Evolutionary conservation across 192 early-diverging fungal species (phyloP).

Genomic region (Ambispora gerdemannii): DNA sequence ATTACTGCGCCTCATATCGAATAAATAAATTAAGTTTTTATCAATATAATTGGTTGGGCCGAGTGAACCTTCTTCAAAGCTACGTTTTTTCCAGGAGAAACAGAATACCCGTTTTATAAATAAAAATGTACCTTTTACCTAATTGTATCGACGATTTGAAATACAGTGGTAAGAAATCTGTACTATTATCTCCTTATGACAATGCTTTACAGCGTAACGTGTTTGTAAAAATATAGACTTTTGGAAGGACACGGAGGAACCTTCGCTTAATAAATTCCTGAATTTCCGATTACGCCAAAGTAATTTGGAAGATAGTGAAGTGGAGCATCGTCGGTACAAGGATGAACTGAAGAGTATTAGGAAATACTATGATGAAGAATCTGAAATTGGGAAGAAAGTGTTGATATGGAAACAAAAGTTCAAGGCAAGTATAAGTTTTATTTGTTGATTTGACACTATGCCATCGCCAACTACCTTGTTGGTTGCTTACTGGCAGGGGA

Average conservation of each 20-base stretch:
- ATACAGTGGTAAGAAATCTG: slow-evolving; percentile 7
- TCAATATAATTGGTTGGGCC: too few relatives aligned
- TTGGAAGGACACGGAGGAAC: slow-evolving; percentile 24
- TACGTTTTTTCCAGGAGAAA: too few relatives aligned
- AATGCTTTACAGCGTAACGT: slow-evolving; percentile 11
- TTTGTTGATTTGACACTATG: slow-evolving; percentile 13
- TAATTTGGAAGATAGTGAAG: slow-evolving; percentile 22
- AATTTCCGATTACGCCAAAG: slow-evolving; percentile 14
- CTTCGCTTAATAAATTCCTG: slow-evolving; percentile 27
- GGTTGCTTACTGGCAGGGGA: slow-evolving; percentile 10
- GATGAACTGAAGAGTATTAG: slow-evolving; percentile 22
- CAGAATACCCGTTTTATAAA: too few relatives aligned
- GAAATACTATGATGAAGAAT: slow-evolving; percentile 19
- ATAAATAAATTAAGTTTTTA: too few relatives aligned
- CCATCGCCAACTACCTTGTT: slow-evolving; percentile 9
- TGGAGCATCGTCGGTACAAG: slow-evolving; percentile 20
- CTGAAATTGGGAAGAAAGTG: slow-evolving; percentile 23
- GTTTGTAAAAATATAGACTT: slow-evolving; percentile 24
- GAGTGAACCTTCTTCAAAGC: too few relatives aligned
- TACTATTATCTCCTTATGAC: slow-evolving; percentile 1
- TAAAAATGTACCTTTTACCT: slow-evolving; percentile 8
- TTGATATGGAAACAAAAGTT: slow-evolving; percentile 22
- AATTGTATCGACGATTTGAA: slow-evolving; percentile 4
- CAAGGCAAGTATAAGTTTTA: background rate
- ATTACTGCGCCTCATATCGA: too few relatives aligned